A percentile compares a stretch with the other conserved stretches of the same genome.
Conservation (phyloP, 768 basidiomycete species). For the Fomitopsis pulvina region DNA sequence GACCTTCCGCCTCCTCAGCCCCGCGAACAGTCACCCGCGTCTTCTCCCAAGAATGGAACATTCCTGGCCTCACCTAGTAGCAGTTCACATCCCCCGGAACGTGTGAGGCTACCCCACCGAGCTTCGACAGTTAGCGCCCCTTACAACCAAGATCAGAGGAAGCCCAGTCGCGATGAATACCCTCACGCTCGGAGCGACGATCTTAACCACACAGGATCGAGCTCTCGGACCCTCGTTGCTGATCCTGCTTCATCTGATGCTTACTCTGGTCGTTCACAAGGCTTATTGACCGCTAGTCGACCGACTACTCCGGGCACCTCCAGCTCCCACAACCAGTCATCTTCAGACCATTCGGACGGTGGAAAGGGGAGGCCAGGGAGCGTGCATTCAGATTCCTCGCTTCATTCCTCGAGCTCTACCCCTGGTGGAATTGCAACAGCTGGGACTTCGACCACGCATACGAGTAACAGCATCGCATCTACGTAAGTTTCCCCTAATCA, state of each 20-base stretch:
- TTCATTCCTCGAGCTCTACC: slow-evolving; percentile 48
- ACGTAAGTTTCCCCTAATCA: slow-evolving; percentile 41
- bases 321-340: slow-evolving; percentile 39
- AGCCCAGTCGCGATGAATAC: slow-evolving; percentile 25
- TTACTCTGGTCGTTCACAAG: slow-evolving; percentile 18
- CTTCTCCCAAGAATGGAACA: slow-evolving; percentile 14
- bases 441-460: slow-evolving; percentile 48
- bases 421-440: slow-evolving; percentile 34
- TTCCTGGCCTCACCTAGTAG: slow-evolving; percentile 10
- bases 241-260: slow-evolving; percentile 21
- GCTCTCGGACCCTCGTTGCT: slow-evolving; percentile 10
- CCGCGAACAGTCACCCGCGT: slow-evolving; percentile 10
- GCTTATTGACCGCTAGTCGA: slow-evolving; percentile 49
- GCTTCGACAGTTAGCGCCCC: slow-evolving; percentile 56
- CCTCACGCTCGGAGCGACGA: slow-evolving; percentile 66
- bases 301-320: slow-evolving; percentile 54
- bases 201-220: slow-evolving; percentile 46
- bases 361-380: slow-evolving; percentile 39
- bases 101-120: slow-evolving; percentile 51
- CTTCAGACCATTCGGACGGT: slow-evolving; percentile 47
- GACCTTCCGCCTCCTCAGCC: slow-evolving; percentile 17
- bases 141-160: slow-evolving; percentile 48
- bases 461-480: slow-evolving; percentile 48
- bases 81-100: slow-evolving; percentile 32
- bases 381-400: slow-evolving; percentile 42